A percentile compares a stretch with the other conserved stretches of the same genome.
Evolutionary conservation across 1,284 basidiomycete genomes (phyloP).

Genomic region (Ustilago tritici): DNA sequence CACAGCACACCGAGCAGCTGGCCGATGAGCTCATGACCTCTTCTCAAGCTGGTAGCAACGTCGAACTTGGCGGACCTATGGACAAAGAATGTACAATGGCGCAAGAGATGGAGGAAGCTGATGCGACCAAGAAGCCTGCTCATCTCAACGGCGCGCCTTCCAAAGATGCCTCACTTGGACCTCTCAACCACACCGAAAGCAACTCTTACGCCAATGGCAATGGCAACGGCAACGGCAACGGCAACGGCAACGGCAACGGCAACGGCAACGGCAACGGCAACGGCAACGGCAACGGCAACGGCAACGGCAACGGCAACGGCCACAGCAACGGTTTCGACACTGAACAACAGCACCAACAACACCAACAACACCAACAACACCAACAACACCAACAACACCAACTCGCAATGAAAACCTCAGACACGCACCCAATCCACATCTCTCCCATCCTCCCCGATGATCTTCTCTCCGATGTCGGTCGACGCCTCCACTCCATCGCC

Average conservation of each 20-base stretch:
- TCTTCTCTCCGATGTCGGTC: constrained; percentile 44
- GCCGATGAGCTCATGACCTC: constrained; percentile 28
- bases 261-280: neutral
- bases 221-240: neutral
- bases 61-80: constrained; percentile 50
- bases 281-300: neutral
- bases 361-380: constrained; percentile 23
- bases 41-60: constrained; percentile 35
- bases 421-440: constrained; percentile 66
- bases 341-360: constrained; percentile 23
- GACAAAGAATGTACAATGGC: constrained; percentile 41
- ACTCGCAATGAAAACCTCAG: constrained; percentile 63
- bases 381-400: constrained; percentile 19
- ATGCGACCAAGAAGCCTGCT: constrained; percentile 38
- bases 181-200: constrained; percentile 14
- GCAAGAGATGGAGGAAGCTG: constrained; percentile 46
- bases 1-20: constrained; percentile 7
- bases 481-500: constrained; percentile 31
- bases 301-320: neutral
- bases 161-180: constrained; percentile 21
- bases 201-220: neutral
- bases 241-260: no score
- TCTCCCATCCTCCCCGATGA: constrained; percentile 58
- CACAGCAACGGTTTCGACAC: neutral
- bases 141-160: constrained; percentile 10